Evolutionary conservation across 1,284 basidiomycete species (phyloP), one percentile per base, ranked within the genome.

Genomic region (Irpex sp.): DNA sequence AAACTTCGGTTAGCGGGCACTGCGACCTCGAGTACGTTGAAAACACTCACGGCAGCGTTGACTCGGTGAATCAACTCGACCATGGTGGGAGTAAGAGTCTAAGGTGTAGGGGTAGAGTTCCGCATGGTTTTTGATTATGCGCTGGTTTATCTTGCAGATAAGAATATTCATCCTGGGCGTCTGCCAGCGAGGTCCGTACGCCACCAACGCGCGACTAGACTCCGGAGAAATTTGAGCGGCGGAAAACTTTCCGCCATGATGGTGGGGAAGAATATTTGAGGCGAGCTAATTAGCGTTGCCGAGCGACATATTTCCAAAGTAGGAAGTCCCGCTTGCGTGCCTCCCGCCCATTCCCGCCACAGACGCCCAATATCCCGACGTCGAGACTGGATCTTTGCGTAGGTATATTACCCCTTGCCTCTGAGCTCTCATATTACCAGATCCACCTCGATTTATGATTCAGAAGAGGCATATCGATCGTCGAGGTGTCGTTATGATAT

Each of bases 1-100:
- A 38, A 7, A 38, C 32, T 38, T 38, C 32, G 32, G 32, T 38
- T 38, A 38, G 32, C 32, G 32, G 7, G 32, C 32, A 9, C 32
- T 38, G 32, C 32, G 32, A 38, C 32, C 32, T 38, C 32, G 32
- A 38, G 32, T 38, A 38, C 32, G 15, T 44, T 49, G 11, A 49
- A 42, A 74, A 65, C 66, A 73, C 74, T 60, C 70, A 81, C 80
- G 68, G 44, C 60, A 67, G 78, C 77, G 72, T 82, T 80, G 67
- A 81, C 67, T 62, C 71, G 76, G 71, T 80, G 78, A 27, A 74
- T 66, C 64, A 79, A 67, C 64, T 76, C 71, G 60, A 77, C 76
- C 76, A 79, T 78, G 74, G 74, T 74, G 67, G 69, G 7, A 45
- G 67, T 45, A 49, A 18, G 69, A 67, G 67, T 45, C 43, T 18